These are phyloP conservation scores for Plasmodium gallinaceum DNA, from an alignment of 169 alveolate genomes.

Conservation along the genomic window DNA sequence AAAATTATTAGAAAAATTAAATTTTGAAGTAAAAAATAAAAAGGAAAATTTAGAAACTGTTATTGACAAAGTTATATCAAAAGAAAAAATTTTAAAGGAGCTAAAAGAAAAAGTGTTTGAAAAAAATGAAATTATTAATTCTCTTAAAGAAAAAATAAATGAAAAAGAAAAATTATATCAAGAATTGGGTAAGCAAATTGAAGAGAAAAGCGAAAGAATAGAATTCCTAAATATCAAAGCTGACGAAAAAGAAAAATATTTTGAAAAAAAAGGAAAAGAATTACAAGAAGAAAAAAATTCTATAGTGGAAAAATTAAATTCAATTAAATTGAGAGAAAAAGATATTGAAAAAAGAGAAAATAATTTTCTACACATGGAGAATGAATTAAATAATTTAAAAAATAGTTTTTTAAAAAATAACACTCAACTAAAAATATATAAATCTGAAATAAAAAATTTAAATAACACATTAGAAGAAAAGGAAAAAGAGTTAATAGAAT, in stretches of 20 bases:
- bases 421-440: constrained; percentile 26
- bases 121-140: constrained; percentile 45
- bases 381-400: constrained; percentile 37
- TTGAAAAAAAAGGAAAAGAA: constrained; percentile 13
- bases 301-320: constrained; percentile 26
- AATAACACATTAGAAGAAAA: constrained; percentile 36
- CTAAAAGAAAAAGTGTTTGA: constrained; percentile 33
- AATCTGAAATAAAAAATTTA: constrained; percentile 41
- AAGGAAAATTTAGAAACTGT: constrained; percentile 53
- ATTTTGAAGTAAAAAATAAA: constrained; percentile 42
- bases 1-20: constrained; percentile 35
- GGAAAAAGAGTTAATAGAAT: constrained; percentile 50
- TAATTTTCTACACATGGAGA: constrained; percentile 34
- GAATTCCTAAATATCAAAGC: constrained; percentile 23
- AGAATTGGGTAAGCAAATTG: constrained; percentile 24
- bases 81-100: constrained; percentile 50
- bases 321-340: constrained; percentile 24
- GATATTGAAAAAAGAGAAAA: constrained; percentile 50
- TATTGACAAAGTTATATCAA: constrained; percentile 27
- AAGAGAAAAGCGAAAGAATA: constrained; percentile 38
- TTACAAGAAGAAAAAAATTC: constrained; percentile 26
- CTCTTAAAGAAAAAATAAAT: constrained; percentile 30
- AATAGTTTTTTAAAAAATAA: constrained; percentile 36
- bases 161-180: constrained; percentile 60
- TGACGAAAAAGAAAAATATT: constrained; percentile 49